Conservation (phyloP, 139 green algal genomes). For the Picochlorum sp. region DNA sequence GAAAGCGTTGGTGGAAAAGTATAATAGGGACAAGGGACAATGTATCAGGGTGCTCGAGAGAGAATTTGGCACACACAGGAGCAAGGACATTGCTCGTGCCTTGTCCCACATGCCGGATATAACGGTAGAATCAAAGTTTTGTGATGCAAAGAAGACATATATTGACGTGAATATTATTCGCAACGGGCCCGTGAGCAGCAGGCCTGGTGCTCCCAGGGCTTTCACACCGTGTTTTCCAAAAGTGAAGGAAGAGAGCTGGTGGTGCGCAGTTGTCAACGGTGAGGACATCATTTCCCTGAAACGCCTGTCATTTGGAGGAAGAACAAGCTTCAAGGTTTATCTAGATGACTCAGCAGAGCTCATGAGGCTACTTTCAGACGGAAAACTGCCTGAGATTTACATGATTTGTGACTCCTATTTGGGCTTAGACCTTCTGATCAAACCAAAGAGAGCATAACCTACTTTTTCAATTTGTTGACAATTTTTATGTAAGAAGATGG, state of each 20-base stretch:
- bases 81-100: not conserved
- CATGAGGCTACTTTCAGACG: not conserved
- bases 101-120: not conserved
- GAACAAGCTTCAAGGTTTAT: not conserved
- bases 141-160: too few species aligned
- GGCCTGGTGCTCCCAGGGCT: slow-evolving; percentile 26
- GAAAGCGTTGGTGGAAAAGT: slow-evolving; percentile 40
- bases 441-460: not conserved
- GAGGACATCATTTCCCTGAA: slow-evolving; percentile 76
- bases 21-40: not conserved
- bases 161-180: not conserved
- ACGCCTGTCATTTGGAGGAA: slow-evolving; percentile 56
- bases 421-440: slow-evolving; percentile 56
- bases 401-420: slow-evolving; percentile 85
- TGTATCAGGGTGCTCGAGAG: too few species aligned
- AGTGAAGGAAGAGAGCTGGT: slow-evolving; percentile 96
- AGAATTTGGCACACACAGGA: not conserved
- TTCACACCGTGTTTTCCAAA: slow-evolving; percentile 80
- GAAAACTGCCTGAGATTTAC: slow-evolving; percentile 31
- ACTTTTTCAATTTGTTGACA: not conserved
- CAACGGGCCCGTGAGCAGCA: too few species aligned
- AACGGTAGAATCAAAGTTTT: not conserved
- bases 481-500: not conserved
- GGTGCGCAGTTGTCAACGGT: slow-evolving; percentile 52
- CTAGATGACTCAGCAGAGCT: not conserved